These are phyloP conservation scores for Pinus tabuliformis DNA, from an alignment of 75 land plant genomes.

Conservation along the genomic window DNA sequence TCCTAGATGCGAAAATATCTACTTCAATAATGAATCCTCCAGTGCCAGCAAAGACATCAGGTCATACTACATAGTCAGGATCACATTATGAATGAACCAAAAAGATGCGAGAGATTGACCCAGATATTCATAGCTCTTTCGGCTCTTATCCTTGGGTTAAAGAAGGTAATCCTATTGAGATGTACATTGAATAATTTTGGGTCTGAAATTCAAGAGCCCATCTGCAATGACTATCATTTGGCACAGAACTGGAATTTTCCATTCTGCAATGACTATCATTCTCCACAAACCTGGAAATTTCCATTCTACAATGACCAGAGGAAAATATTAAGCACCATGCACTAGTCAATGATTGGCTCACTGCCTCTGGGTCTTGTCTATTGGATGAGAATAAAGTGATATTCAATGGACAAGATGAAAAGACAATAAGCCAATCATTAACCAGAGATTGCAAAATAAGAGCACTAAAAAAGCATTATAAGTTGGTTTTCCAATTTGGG, in stretches of 20 bases:
- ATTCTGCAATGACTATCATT: no score
- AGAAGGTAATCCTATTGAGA: slow-evolving; percentile 40
- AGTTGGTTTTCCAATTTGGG: no score
- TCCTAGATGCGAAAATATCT: background rate
- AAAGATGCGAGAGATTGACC: slow-evolving; percentile 84
- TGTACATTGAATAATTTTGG: background rate
- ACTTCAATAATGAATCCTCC: background rate
- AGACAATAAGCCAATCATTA: no score
- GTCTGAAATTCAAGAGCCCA: background rate
- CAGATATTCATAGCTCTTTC: slow-evolving; percentile 89
- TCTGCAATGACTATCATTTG: background rate
- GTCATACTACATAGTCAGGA: slow-evolving; percentile 40
- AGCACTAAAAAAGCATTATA: no score
- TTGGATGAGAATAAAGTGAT: background rate
- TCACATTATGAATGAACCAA: slow-evolving; percentile 87
- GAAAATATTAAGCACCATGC: no score
- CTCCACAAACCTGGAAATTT: no score
- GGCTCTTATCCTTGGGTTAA: slow-evolving; percentile 81
- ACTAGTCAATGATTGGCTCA: no score
- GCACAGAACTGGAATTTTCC: no score
- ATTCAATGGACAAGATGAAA: background rate
- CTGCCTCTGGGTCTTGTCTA: no score
- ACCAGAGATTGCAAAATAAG: no score
- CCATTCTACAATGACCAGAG: no score
- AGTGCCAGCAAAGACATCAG: background rate